Base-by-base conservation (phyloP, 2,329 filamentous ascomycete genomes). In the Dendryphion nanum region DNA sequence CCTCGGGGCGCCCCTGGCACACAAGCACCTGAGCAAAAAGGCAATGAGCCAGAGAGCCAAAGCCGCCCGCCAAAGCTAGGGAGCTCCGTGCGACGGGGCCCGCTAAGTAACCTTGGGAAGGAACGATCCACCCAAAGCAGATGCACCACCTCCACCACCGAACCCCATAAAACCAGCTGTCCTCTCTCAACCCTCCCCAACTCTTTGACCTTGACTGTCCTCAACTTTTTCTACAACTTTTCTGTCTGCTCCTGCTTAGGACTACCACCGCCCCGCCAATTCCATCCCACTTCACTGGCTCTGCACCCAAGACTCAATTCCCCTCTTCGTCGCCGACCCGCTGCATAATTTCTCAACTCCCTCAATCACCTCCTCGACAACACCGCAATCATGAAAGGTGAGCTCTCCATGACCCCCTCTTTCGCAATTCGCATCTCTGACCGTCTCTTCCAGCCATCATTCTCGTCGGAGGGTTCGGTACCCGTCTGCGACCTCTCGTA, bases 391-490 rank as follows among this genome's bases (percentile, higher is more conserved):
- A 69, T 69, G 66, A 69, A 68, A 50, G 66, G 66, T 67, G 28
- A 20, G n/a, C 40, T 45, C 45, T 44, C 38, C 34, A 5, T 12
- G 16, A 14, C 6, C 26, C 28, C 6, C 29, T 26, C 13, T 30
- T 26, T 15, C 23, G 6, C 29, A 12, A 23, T 17, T 16, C 35
- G 41, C 18, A 31, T 26, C 29, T 13, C 10, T 26, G 10, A n/a
- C 10, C 23, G 3, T 26, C 23, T 8, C n/a, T 30, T 34, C 13
- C 41, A 96, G 89, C 90, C 75, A 85, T 96, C 67, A 96, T 95
- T 85, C 90, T 97, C 67, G 93, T 97, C 72, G 93, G 93, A 75
- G 93, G 91, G 71, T 98, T 96, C 72, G 91, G 91, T 75, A 98
- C 91, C 71, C 90, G 91, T 73, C 85, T 98, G 63, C 87, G 91